Base-by-base conservation (phyloP, 179 eudicot genomes). In the Vitellaria paradoxa region DNA sequence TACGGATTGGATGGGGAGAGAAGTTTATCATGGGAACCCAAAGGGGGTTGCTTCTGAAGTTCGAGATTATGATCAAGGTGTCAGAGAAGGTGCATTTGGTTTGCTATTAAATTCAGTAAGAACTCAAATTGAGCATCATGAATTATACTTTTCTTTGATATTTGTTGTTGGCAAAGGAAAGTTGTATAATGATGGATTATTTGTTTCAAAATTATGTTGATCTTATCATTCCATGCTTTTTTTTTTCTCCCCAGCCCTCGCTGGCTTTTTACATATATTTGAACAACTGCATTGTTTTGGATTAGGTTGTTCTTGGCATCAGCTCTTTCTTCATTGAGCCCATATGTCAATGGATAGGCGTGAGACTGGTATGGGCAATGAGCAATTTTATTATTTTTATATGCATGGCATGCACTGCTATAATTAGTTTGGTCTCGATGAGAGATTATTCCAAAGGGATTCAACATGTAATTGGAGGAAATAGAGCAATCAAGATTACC, bases 1-100 rank as follows among this genome's bases (percentile, higher is more conserved):
- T 79, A 95, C 96, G 18, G 99, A 95, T 84, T 95, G 98, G 99
- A 93, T 95, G 97, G 98, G 98, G 77, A 91, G 97, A 86, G 98
- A 95, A 82, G 97, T 95, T 80, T 93, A 86, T 87, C 95, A 91
- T 75, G 98, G 98, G 68, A 79, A 89, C 78, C 97, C 97, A 52
- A 86, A 83, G 20, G 97, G 97, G 64, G 77, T 75, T 74, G 72
- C 75, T 49, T 61, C 88, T 67, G 86, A 91, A 85, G 77, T 88
- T 66, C 79, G 72, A 77, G 87, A 85, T 81, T 94, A 94, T 77
- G 90, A 88, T 85, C 87, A 88, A 79, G 97, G 96, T 87, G 97
- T 94, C 85, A 86, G 98, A 89, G 96, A 89, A 92, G 98, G 98
- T 92, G 97, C 98, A 85, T 88, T 94, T 81, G 97, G 97, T 88